These are phyloP conservation scores for Tolypocladium endophyticum DNA, from an alignment of 2,329 filamentous ascomycete species.

Conservation along the genomic window DNA sequence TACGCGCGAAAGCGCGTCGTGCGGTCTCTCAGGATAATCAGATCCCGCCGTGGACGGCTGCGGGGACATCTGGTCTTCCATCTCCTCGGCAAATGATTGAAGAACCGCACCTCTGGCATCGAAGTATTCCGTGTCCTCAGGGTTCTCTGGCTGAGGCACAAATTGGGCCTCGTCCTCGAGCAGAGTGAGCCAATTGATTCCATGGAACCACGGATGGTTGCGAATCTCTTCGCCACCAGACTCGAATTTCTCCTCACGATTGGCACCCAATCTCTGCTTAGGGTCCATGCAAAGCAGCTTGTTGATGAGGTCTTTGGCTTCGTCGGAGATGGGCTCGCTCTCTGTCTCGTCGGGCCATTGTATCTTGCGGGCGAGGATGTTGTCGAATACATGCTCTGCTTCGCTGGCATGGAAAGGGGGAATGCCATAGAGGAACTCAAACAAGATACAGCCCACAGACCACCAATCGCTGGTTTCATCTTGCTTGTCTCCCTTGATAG, in stretches of 20 bases:
- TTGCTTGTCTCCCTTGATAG: slow-evolving; percentile 87
- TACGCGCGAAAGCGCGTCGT: slow-evolving; percentile 86
- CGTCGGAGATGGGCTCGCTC: slow-evolving; percentile 61
- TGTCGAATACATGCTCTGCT: slow-evolving; percentile 91
- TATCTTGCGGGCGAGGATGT: slow-evolving; percentile 81
- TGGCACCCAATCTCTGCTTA: slow-evolving; percentile 71
- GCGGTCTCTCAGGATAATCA: slow-evolving; percentile 80
- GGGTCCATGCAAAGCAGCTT: slow-evolving; percentile 80
- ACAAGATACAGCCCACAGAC: slow-evolving; percentile 97
- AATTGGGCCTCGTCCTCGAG: slow-evolving; percentile 96
- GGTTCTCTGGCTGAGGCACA: slow-evolving; percentile 83
- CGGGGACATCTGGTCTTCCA: slow-evolving; percentile 78
- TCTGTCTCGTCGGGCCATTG: slow-evolving; percentile 84
- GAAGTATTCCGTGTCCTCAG: slow-evolving; percentile 97
- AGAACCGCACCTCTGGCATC: slow-evolving; percentile 84
- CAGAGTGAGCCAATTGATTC: slow-evolving; percentile 79
- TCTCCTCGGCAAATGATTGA: slow-evolving; percentile 85
- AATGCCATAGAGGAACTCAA: slow-evolving; percentile 87
- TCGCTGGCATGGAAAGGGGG: slow-evolving; percentile 88
- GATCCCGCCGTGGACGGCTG: slow-evolving; percentile 57
- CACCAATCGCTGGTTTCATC: slow-evolving; percentile 99
- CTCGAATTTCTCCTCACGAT: slow-evolving; percentile 68
- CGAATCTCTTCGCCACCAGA: slow-evolving; percentile 89
- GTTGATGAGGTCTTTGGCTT: slow-evolving; percentile 92
- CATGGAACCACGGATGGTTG: slow-evolving; percentile 77